phyloP scores from a whole-genome alignment of 2,329 filamentous ascomycete genomes.

The Aspergillus aculeatus region DNA sequence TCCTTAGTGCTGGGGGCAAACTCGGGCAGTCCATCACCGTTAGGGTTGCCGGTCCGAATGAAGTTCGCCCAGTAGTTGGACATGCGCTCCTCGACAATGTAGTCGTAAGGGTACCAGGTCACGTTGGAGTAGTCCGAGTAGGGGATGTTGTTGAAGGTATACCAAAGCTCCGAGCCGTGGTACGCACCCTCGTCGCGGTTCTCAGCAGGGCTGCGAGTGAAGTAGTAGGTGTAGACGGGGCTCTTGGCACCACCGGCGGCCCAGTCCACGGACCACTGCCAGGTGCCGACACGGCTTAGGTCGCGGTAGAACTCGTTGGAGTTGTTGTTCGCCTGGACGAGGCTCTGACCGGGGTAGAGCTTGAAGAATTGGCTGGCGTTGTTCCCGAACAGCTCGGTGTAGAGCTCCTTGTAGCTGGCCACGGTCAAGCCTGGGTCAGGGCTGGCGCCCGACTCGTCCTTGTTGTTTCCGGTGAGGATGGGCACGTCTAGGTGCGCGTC shows the following conservation, averaged over 20 bases:
- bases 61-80: constrained; percentile 36
- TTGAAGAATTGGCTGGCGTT: constrained; percentile 19
- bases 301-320: constrained; percentile 28
- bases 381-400: constrained; percentile 20
- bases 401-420: constrained; percentile 17
- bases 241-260: constrained; percentile 21
- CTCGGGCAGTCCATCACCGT: constrained; percentile 27
- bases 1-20: background rate
- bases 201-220: constrained; percentile 28
- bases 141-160: constrained; percentile 34
- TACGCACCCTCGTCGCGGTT: constrained; percentile 25
- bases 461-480: constrained; percentile 33
- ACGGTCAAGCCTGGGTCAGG: constrained; percentile 8
- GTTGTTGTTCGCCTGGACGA: constrained; percentile 18
- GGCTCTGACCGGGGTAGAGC: constrained; percentile 26
- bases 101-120: constrained; percentile 30
- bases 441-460: constrained; percentile 24
- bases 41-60: constrained; percentile 33
- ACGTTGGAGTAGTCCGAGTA: constrained; percentile 22
- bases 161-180: constrained; percentile 33
- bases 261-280: constrained; percentile 28
- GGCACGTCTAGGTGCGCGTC: constrained; percentile 26
- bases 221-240: constrained; percentile 33
- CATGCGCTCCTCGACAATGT: constrained; percentile 25
- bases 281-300: constrained; percentile 24